Conservation (phyloP, 2,329 filamentous ascomycete genomes). For the Didymella segeticola region DNA sequence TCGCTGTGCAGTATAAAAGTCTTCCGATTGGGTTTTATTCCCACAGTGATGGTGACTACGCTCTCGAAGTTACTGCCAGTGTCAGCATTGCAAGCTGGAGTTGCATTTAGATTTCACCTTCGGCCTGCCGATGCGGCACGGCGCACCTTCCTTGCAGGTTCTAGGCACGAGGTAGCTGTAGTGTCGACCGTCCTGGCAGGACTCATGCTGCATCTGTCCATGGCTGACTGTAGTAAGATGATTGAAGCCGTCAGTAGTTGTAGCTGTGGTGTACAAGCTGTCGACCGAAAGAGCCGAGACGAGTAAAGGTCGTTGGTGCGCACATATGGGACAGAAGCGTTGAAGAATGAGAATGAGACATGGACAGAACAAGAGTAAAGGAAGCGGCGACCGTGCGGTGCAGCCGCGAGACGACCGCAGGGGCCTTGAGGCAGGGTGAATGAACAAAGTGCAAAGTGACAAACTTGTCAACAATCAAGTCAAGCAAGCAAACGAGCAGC, state of each 20-base stretch:
- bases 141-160: slow-evolving; percentile 5
- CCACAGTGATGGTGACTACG: neutral
- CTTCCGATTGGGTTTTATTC: slow-evolving; percentile 3
- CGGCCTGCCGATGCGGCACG: slow-evolving; percentile 1
- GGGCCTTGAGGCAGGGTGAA: neutral
- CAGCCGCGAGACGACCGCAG: neutral
- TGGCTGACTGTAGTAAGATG: neutral
- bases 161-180: neutral
- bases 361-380: neutral
- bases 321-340: neutral
- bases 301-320: neutral
- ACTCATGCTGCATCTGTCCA: slow-evolving; percentile 2
- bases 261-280: neutral
- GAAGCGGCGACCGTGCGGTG: neutral
- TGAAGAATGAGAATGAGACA: neutral
- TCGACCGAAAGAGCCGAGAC: neutral
- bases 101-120: neutral
- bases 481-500: no score
- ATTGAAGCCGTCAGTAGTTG: neutral
- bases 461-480: no score
- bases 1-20: slow-evolving; percentile 5
- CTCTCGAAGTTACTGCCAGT: slow-evolving; percentile 4
- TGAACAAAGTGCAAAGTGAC: neutral
- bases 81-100: neutral
- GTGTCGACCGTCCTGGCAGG: neutral